Evolutionary conservation across 108 stramenopile genomes (phyloP).

Genomic region (Schizochytrium sp.): DNA sequence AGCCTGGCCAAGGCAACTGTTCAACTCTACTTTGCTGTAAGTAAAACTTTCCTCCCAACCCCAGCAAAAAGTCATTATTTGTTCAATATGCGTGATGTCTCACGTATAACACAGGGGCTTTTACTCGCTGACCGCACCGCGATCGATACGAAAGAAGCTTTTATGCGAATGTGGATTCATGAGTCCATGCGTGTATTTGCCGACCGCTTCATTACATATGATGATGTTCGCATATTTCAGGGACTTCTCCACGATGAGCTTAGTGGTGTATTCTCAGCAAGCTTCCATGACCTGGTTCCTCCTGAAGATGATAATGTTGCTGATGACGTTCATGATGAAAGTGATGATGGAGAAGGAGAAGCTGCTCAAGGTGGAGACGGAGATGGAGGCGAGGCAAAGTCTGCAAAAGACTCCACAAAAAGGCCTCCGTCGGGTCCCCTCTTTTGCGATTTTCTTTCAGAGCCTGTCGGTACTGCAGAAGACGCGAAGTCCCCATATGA

Average conservation of each 20-base stretch:
- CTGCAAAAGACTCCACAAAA: background rate
- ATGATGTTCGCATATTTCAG: conserved; percentile 70
- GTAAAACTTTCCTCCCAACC: conserved; percentile 76
- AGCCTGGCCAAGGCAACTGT: conserved; percentile 72
- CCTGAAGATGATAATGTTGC: background rate
- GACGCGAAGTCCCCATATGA: conserved; percentile 64
- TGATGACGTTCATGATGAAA: background rate
- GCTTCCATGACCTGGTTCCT: conserved; percentile 66
- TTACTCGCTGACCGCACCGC: conserved; percentile 64
- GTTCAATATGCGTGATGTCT: conserved; percentile 79
- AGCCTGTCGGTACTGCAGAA: conserved; percentile 48
- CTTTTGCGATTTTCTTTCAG: conserved; percentile 64
- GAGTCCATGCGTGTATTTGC: conserved; percentile 79
- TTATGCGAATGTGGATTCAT: conserved; percentile 77
- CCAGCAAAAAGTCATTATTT: conserved; percentile 78
- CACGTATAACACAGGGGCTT: conserved; percentile 76
- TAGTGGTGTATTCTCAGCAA: conserved; percentile 64
- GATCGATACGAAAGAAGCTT: conserved; percentile 68
- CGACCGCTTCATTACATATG: conserved; percentile 72
- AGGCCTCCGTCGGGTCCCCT: conserved; percentile 64
- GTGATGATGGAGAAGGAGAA: background rate
- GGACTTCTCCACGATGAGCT: conserved; percentile 67
- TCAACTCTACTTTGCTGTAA: conserved; percentile 69
- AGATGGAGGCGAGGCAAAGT: background rate
- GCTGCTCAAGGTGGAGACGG: background rate